A percentile compares a stretch with the other conserved stretches of the same genome.
These are phyloP conservation scores for Hypomontagnella submonticulosa DNA, from an alignment of 495 filamentous ascomycete species.

Conservation along the genomic window DNA sequence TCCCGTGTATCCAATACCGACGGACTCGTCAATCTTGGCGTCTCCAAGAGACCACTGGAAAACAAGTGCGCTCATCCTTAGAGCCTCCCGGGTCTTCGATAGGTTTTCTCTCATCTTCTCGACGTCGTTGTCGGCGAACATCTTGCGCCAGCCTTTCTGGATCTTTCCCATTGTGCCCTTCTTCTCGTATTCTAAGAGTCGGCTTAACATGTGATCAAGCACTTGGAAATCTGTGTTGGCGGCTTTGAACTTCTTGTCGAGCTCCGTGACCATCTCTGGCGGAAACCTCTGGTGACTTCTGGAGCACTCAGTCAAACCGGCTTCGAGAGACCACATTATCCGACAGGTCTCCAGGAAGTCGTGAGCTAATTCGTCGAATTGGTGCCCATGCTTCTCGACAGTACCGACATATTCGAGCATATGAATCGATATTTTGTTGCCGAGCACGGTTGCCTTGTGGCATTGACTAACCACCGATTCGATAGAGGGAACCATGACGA, in stretches of 20 bases:
- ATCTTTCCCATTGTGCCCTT: constrained; percentile 60
- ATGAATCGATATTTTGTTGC: constrained; percentile 64
- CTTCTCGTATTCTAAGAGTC: constrained; percentile 60
- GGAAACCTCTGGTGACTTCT: constrained; percentile 55
- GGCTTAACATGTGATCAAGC: constrained; percentile 61
- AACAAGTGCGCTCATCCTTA: constrained; percentile 57
- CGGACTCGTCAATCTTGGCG: constrained; percentile 52
- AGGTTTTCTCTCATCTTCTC: constrained; percentile 55
- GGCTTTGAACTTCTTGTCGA: constrained; percentile 61
- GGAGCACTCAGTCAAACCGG: constrained; percentile 58
- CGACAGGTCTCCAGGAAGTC: constrained; percentile 65
- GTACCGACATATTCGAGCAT: constrained; percentile 67
- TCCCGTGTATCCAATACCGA: constrained; percentile 60
- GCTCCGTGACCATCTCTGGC: constrained; percentile 58
- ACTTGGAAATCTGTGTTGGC: constrained; percentile 60
- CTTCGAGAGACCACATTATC: constrained; percentile 62
- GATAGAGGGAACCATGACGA: constrained; percentile 38
- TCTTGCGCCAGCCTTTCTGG: constrained; percentile 61
- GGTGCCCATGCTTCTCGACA: constrained; percentile 54
- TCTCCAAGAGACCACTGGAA: constrained; percentile 59
- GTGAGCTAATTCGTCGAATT: constrained; percentile 61
- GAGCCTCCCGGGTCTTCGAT: constrained; percentile 50
- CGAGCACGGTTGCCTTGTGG: constrained; percentile 53
- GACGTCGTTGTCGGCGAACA: constrained; percentile 57
- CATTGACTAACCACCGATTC: constrained; percentile 43